Conservation (phyloP, 2,329 filamentous ascomycete species). For the Thermoascus crustaceus region DNA sequence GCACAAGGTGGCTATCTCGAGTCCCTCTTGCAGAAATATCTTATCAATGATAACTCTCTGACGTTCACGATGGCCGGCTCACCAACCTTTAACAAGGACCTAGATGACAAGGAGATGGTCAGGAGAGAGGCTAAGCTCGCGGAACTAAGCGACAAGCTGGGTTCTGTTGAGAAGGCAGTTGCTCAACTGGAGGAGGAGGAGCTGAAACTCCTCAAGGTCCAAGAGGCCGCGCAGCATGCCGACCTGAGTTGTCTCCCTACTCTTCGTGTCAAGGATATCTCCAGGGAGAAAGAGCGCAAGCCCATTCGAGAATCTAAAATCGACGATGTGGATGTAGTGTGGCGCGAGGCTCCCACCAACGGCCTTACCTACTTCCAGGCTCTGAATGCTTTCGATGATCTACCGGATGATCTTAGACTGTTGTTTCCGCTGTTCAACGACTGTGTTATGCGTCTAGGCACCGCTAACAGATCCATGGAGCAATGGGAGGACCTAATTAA, state of each 20-base stretch:
- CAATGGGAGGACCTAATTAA: slow-evolving; percentile 94
- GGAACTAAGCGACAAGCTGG: slow-evolving; percentile 59
- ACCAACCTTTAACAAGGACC: slow-evolving; percentile 60
- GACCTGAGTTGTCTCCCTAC: slow-evolving; percentile 83
- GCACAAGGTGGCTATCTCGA: slow-evolving; percentile 75
- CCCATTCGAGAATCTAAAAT: slow-evolving; percentile 52
- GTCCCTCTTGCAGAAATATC: slow-evolving; percentile 75
- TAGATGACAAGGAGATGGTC: slow-evolving; percentile 67
- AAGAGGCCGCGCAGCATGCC: slow-evolving; percentile 74
- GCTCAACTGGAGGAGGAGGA: slow-evolving; percentile 69
- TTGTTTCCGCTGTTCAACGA: slow-evolving; percentile 87
- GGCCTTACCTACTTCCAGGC: slow-evolving; percentile 93
- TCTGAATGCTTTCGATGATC: slow-evolving; percentile 66
- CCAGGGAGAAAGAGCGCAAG: slow-evolving; percentile 66
- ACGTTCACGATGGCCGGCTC: slow-evolving; percentile 94
- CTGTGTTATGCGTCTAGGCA: slow-evolving; percentile 86
- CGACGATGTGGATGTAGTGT: slow-evolving; percentile 65
- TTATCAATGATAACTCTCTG: slow-evolving; percentile 77
- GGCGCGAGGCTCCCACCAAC: slow-evolving; percentile 89
- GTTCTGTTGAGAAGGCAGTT: slow-evolving; percentile 63
- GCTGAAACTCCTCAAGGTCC: slow-evolving; percentile 68
- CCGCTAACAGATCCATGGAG: slow-evolving; percentile 80
- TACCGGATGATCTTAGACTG: slow-evolving; percentile 76
- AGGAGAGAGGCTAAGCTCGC: slow-evolving; percentile 68
- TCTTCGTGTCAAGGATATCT: slow-evolving; percentile 81